These are phyloP conservation scores for Colletotrichum spaethianum DNA, from an alignment of 2,329 filamentous ascomycete genomes.

Conservation along the genomic window DNA sequence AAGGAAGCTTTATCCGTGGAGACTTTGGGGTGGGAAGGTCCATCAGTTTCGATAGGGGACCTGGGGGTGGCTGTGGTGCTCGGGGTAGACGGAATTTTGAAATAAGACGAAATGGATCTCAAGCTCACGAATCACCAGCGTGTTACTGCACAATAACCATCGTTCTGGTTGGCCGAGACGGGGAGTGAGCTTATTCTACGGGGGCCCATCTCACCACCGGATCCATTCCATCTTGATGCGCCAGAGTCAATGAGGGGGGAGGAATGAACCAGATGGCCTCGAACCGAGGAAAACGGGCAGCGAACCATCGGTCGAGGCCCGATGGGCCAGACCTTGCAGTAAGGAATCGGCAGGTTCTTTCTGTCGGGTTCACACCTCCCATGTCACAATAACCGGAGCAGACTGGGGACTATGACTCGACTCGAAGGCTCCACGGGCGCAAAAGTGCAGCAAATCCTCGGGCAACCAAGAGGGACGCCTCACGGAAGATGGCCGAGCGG, in stretches of 20 bases:
- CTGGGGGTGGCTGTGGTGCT: not conserved
- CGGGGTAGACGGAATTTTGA: not conserved
- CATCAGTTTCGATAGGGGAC: not conserved
- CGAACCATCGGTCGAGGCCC: slow-evolving; percentile 31
- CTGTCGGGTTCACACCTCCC: not conserved
- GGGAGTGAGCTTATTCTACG: slow-evolving; percentile 33
- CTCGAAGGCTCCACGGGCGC: slow-evolving; percentile 25
- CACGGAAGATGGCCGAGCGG: slow-evolving; percentile 40
- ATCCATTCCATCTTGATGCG: slow-evolving; percentile 23
- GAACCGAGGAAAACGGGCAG: not conserved
- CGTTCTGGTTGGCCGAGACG: slow-evolving; percentile 26
- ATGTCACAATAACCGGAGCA: slow-evolving; percentile 1
- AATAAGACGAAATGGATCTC: slow-evolving; percentile 15
- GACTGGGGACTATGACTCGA: slow-evolving; percentile 33
- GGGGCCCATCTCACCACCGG: slow-evolving; percentile 2
- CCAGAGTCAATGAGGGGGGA: slow-evolving; percentile 20
- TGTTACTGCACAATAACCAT: slow-evolving; percentile 13
- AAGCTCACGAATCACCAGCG: slow-evolving; percentile 29
- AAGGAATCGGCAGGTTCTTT: not conserved
- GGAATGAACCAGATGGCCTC: not conserved
- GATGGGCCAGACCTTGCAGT: slow-evolving; percentile 23
- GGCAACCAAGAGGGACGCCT: not conserved
- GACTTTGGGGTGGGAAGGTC: slow-evolving; percentile 16
- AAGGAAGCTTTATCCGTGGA: slow-evolving; percentile 34
- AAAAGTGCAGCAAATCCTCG: not conserved